Evolutionary conservation across 768 basidiomycete species (phyloP), one percentile per base, ranked within the genome.

Genomic region (Russula dissimulans): DNA sequence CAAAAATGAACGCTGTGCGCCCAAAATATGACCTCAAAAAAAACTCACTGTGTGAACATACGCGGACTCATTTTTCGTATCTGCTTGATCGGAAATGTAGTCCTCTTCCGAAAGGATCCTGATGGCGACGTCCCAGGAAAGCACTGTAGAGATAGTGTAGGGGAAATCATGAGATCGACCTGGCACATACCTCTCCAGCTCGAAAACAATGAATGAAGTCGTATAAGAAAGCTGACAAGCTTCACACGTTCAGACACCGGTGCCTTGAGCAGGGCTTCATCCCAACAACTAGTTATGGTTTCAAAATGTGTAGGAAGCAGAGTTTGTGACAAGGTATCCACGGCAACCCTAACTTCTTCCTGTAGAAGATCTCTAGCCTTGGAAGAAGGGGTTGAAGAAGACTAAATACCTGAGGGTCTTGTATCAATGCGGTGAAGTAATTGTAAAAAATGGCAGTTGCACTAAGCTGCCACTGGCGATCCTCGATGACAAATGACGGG

Each of bases 271-370:
- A 90, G 67, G 6, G 79, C 75, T 65, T 87, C 85, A 56, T 81
- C 78, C 83, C 85, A 90, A 66, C 85, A 90, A 17, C 73, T 71
- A 8, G 85, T 76, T 14, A 90, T 86, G 14, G 80, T 78, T 14
- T 83, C 77, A 51, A 85, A 74, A 71, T 90, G 88, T 29, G 81
- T 76, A 6, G 85, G 81, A 17, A 87, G 77, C 18, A 91, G 72
- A 15, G 82, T 81, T 59, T 79, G 77, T 1, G 80, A 76, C 70
- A 81, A 81, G 3, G 81, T 79, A 60, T 82, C 80, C 1, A 78
- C 81, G 3, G 81, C 74, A 7, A 82, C 67, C 47, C 87, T 78
- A 34, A 89, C 73, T 72, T 88, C 86, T 73, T 88, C 87, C 89
- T 91, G 49, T 15, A 39, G 47, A 8, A 18, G 18, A 32, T 31